A percentile compares a stretch with the other conserved stretches of the same genome.
phyloP scores from a whole-genome alignment of 495 filamentous ascomycete species.

The Xylaria scruposa region DNA sequence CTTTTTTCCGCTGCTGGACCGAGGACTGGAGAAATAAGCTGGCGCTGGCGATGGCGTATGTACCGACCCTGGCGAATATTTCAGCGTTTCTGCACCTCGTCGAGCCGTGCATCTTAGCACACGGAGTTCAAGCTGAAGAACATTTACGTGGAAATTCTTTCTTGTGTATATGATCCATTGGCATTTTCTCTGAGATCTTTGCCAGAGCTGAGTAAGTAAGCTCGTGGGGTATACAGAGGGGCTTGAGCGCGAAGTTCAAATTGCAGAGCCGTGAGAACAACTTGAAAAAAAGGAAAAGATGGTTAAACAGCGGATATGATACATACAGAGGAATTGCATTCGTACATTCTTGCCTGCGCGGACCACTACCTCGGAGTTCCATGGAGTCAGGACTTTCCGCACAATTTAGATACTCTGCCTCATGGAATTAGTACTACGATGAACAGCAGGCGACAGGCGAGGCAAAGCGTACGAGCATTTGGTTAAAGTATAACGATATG shows the following conservation, averaged over 20 bases:
- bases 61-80: background rate
- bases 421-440: background rate
- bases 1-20: background rate
- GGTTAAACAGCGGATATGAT: background rate
- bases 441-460: background rate
- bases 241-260: background rate
- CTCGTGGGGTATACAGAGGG: background rate
- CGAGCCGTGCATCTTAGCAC: background rate
- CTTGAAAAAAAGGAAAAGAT: background rate
- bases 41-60: background rate
- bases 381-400: background rate
- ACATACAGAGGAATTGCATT: background rate
- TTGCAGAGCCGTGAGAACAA: background rate
- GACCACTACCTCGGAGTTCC: background rate
- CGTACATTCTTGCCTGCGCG: background rate
- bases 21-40: background rate
- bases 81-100: background rate
- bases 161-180: background rate
- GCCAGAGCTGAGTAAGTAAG: background rate
- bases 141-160: background rate
- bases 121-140: background rate
- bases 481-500: background rate
- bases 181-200: background rate
- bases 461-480: background rate
- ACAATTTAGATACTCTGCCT: background rate